phyloP scores from a whole-genome alignment of 164 flowering plant species.

The Magnolia changhungtana region DNA sequence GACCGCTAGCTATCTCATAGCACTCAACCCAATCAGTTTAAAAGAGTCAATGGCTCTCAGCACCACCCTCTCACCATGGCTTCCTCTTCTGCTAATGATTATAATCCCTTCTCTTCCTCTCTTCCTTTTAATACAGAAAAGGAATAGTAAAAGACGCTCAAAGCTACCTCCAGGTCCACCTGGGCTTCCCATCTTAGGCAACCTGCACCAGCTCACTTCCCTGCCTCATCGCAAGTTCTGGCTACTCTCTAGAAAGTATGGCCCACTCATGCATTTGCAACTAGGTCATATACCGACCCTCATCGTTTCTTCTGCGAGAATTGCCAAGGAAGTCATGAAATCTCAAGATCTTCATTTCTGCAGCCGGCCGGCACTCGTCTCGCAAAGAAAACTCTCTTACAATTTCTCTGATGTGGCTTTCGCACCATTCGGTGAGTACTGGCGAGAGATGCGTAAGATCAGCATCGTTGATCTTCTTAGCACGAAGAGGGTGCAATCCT shows the following conservation, averaged over 20 bases:
- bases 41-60: too few relatives aligned
- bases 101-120: background rate
- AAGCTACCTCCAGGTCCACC: slow-evolving; percentile 2
- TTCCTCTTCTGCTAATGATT: background rate
- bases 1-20: too few relatives aligned
- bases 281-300: slow-evolving; percentile 19
- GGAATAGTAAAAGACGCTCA: background rate
- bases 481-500: slow-evolving; percentile 18
- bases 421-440: slow-evolving; percentile 22
- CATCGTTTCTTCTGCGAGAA: slow-evolving; percentile 21
- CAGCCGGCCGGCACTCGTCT: slow-evolving; percentile 11
- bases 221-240: slow-evolving; percentile 1
- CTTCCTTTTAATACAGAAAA: background rate
- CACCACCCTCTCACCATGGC: too few relatives aligned
- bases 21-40: too few relatives aligned
- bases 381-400: slow-evolving; percentile 1
- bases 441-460: slow-evolving; percentile 30
- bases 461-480: slow-evolving; percentile 13
- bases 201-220: slow-evolving; percentile 18
- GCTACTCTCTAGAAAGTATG: slow-evolving; percentile 12
- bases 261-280: slow-evolving; percentile 20
- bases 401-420: slow-evolving; percentile 14
- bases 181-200: slow-evolving; percentile 19
- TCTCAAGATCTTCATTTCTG: slow-evolving; percentile 13
- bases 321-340: slow-evolving; percentile 20